Conservation (phyloP, 2,329 filamentous ascomycete species). For the Lachnellula cervina region DNA sequence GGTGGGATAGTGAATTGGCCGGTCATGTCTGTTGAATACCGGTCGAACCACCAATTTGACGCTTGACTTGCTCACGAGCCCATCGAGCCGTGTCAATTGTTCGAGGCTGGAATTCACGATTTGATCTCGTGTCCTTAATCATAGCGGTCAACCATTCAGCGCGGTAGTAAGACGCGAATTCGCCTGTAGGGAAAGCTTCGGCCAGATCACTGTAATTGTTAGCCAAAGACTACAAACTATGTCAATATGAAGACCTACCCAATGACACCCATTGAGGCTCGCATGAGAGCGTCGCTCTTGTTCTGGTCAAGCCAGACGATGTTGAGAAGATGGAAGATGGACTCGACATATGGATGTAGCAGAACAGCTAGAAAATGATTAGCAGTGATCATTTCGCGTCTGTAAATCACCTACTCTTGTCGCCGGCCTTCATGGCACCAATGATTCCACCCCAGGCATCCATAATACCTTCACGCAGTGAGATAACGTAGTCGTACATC, state of each 20-base stretch:
- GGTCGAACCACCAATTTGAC: slow-evolving; percentile 60
- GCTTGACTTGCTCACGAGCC: slow-evolving; percentile 96
- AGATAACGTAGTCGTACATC: slow-evolving; percentile 95
- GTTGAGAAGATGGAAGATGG: slow-evolving; percentile 83
- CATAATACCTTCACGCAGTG: slow-evolving; percentile 94
- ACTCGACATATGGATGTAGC: slow-evolving; percentile 72
- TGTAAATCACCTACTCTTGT: slow-evolving; percentile 57
- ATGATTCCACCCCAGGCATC: slow-evolving; percentile 98
- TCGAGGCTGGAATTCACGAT: slow-evolving; percentile 77
- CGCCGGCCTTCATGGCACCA: slow-evolving; percentile 80
- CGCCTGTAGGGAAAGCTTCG: slow-evolving; percentile 86
- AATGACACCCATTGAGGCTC: slow-evolving; percentile 95
- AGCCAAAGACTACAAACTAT: slow-evolving; percentile 5
- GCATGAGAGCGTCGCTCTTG: slow-evolving; percentile 85
- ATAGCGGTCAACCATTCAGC: slow-evolving; percentile 85
- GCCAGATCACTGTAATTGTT: slow-evolving; percentile 69
- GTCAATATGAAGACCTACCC: slow-evolving; percentile 56
- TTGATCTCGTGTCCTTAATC: slow-evolving; percentile 87
- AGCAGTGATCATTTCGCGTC: slow-evolving; percentile 19
- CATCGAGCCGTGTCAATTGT: slow-evolving; percentile 94
- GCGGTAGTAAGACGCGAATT: slow-evolving; percentile 79
- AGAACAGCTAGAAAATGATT: slow-evolving; percentile 50
- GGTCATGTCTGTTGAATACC: slow-evolving; percentile 32
- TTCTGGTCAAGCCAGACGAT: slow-evolving; percentile 76
- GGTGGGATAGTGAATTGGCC: slow-evolving; percentile 4